Percentiles rank a stretch among this genome's conserved stretches.
These are phyloP conservation scores for Solanum appendiculatum DNA, from an alignment of 257 asterid species.

Conservation along the genomic window DNA sequence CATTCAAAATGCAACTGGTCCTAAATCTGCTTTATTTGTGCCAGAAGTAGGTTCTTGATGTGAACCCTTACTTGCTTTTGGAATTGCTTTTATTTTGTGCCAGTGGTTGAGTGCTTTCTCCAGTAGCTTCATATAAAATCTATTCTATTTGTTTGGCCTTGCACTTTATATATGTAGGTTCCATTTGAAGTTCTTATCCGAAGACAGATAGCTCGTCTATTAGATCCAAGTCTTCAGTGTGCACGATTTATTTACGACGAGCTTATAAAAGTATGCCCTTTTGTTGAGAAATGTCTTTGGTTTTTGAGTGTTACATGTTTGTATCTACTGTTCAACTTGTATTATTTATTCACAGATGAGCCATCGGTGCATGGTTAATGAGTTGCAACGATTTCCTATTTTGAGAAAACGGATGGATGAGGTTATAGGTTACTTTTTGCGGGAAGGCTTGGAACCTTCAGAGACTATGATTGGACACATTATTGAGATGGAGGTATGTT, in stretches of 20 bases:
- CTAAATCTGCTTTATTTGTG: slow-evolving; percentile 78
- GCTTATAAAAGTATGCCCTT: slow-evolving; percentile 60
- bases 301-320: not conserved
- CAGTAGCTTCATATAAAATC: not conserved
- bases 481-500: slow-evolving; percentile 81
- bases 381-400: slow-evolving; percentile 79
- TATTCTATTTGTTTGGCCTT: not conserved
- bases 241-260: slow-evolving; percentile 90
- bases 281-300: not conserved
- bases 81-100: not conserved
- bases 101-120: not conserved
- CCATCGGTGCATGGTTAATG: slow-evolving; percentile 73
- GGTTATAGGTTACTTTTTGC: slow-evolving; percentile 63
- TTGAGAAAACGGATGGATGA: slow-evolving; percentile 70
- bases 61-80: not conserved
- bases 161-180: slow-evolving; percentile 36
- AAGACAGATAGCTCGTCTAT: slow-evolving; percentile 79
- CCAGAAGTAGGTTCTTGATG: slow-evolving; percentile 55
- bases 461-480: slow-evolving; percentile 82
- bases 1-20: slow-evolving; percentile 89
- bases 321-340: not conserved
- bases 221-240: slow-evolving; percentile 98
- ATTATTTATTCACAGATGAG: slow-evolving; percentile 51
- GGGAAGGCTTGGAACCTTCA: slow-evolving; percentile 82
- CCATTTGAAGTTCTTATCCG: slow-evolving; percentile 94